Evolutionary conservation across 495 filamentous ascomycete species (phyloP), one percentile per base, ranked within the genome.

Genomic region (Chaetomium cochliodes): DNA sequence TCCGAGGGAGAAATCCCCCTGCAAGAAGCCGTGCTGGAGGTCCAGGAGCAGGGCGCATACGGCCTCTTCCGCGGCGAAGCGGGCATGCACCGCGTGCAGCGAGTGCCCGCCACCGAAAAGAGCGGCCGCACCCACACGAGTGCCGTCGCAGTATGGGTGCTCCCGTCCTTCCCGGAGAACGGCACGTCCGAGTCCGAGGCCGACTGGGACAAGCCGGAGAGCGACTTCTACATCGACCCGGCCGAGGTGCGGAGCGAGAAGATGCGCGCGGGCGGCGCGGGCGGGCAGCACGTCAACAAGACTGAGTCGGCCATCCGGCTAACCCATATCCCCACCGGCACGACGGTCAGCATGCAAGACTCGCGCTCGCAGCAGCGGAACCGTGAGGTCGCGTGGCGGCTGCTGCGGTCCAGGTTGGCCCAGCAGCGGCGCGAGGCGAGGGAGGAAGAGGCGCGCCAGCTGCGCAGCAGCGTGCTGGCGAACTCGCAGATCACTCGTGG

Each of bases 241-340:
- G 84, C 87, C 66, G 93, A 98, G 64, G 96, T 98, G 42, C 83
- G 86, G 47, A 82, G 85, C 11, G 96, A 98, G 70, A 89, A 90
- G 68, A 96, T 98, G 93, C 85, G 92, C 33, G 92, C 94, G 0
- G 81, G 90, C 56, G 94, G 94, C 33, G 92, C 94, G 2, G 94
- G 94, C 20, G 94, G 94, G 7, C 94, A 98, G 78, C 96, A 98
- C 74, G 94, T 98, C 72, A 98, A 98, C 76, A 97, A 90, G 67
- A 98, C 94, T 2, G 96, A 98, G 76, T 96, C 92, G 41, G 94
- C 94, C 20, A 90, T 98, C 65, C 88, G 94, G 20, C 80, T 98
- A 61, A 97, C 92, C 13, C 96, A 98, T 83, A 81, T 92, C 15
- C 96, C 94, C 12, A 97, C 93, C 0, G 87, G 86, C 42, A 91